These are phyloP conservation scores for Kodamaea neixiangensis DNA, from an alignment of 805 yeast species.

Conservation along the genomic window DNA sequence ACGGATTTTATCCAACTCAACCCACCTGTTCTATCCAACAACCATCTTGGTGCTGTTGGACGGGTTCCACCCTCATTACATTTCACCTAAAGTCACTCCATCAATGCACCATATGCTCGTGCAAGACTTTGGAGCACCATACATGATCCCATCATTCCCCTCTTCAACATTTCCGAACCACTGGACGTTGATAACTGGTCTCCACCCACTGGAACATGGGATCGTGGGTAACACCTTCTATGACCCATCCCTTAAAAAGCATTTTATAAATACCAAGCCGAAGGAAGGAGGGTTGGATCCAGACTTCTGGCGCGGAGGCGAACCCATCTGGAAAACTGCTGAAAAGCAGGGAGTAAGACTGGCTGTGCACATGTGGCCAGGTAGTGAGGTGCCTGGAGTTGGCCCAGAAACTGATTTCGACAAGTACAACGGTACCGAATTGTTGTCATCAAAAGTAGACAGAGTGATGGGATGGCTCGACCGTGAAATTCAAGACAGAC, in stretches of 20 bases:
- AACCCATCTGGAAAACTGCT: conserved; percentile 85
- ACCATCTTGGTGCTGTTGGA: conserved; percentile 80
- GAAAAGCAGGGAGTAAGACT: conserved; percentile 56
- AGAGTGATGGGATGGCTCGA: conserved; percentile 72
- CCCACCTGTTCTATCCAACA: conserved; percentile 72
- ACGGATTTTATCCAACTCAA: conserved; percentile 52
- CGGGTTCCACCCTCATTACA: conserved; percentile 90
- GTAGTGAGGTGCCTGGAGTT: conserved; percentile 70
- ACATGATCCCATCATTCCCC: conserved; percentile 85
- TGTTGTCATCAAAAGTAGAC: conserved; percentile 55
- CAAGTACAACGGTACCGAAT: conserved; percentile 63
- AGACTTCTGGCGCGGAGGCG: conserved; percentile 81
- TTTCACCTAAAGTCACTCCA: conserved; percentile 69
- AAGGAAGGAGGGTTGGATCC: conserved; percentile 50
- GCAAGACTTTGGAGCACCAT: conserved; percentile 67
- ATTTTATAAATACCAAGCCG: conserved; percentile 66
- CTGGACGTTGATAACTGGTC: conserved; percentile 88
- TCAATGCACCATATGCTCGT: conserved; percentile 58
- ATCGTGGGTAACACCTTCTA: conserved; percentile 80
- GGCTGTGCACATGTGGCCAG: conserved; percentile 98
- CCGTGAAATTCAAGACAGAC: conserved; percentile 51
- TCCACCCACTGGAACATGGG: conserved; percentile 82
- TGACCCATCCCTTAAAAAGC: conserved; percentile 56
- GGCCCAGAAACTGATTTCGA: conserved; percentile 59
- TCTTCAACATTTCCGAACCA: conserved; percentile 90